A percentile compares a stretch with the other conserved stretches of the same genome.
Evolutionary conservation across 805 yeast genomes (phyloP).

Genomic region (Saturnispora saitoi): DNA sequence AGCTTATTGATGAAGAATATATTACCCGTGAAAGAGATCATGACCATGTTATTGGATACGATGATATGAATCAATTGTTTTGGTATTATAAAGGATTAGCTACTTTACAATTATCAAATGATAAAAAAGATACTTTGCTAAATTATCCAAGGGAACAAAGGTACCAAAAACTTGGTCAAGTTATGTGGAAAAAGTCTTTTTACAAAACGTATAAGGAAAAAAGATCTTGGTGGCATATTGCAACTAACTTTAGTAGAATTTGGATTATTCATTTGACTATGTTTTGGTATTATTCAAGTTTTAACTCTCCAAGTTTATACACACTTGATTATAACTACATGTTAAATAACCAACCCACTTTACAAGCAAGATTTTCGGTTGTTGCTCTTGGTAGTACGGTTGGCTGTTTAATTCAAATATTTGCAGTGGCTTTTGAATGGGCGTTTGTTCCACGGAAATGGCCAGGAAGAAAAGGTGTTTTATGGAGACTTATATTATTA

Average conservation of each 20-base stretch:
- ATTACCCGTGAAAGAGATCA: constrained; percentile 56
- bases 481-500: constrained; percentile 29
- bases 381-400: constrained; percentile 39
- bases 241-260: constrained; percentile 42
- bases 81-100: constrained; percentile 36
- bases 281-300: constrained; percentile 45
- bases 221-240: constrained; percentile 42
- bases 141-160: constrained; percentile 27
- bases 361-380: constrained; percentile 36
- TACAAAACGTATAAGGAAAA: constrained; percentile 40
- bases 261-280: constrained; percentile 45
- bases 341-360: constrained; percentile 36
- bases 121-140: constrained; percentile 28
- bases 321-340: constrained; percentile 35
- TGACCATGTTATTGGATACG: constrained; percentile 48
- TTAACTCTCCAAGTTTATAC: constrained; percentile 42
- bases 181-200: constrained; percentile 36
- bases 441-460: constrained; percentile 38
- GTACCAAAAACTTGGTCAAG: constrained; percentile 25
- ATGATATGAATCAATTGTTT: constrained; percentile 44
- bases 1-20: constrained; percentile 44
- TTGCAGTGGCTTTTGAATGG: constrained; percentile 36
- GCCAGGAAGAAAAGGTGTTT: constrained; percentile 37
- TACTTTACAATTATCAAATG: constrained; percentile 23
- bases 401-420: constrained; percentile 34